These are phyloP conservation scores for Euphorbia schlechtendalii DNA, from an alignment of 441 rosid genomes.

Conservation along the genomic window DNA sequence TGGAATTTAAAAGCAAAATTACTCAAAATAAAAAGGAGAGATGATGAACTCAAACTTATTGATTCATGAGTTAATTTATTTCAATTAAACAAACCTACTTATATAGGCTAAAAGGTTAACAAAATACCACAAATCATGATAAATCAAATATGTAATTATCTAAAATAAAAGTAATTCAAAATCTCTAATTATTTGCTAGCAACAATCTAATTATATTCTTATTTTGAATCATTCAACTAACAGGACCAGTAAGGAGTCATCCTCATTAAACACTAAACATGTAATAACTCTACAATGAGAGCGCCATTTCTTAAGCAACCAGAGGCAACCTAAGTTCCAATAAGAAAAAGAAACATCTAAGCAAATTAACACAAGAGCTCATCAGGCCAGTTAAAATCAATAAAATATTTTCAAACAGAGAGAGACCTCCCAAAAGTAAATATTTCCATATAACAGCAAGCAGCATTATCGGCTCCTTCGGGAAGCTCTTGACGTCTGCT, in stretches of 20 bases:
- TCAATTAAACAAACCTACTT: too few species aligned
- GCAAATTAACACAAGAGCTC: background rate
- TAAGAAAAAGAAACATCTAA: background rate
- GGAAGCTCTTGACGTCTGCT: constrained; percentile 71
- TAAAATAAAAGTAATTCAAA: too few species aligned
- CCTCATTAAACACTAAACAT: constrained; percentile 70
- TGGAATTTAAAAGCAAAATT: too few species aligned
- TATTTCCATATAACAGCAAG: constrained; percentile 53
- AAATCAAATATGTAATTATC: too few species aligned
- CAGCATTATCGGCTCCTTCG: constrained; percentile 61
- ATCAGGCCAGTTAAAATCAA: background rate
- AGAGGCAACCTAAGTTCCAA: constrained; percentile 53
- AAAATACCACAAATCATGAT: too few species aligned
- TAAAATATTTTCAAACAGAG: background rate
- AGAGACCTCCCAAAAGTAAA: constrained; percentile 77
- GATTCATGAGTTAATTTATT: too few species aligned
- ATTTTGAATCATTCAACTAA: too few species aligned
- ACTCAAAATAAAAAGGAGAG: too few species aligned
- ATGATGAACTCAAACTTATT: too few species aligned
- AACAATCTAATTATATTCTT: too few species aligned
- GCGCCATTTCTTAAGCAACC: constrained; percentile 84
- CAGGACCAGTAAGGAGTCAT: constrained; percentile 59
- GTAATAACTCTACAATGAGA: constrained; percentile 73
- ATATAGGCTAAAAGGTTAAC: too few species aligned
- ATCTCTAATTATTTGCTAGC: too few species aligned